phyloP scores from a whole-genome alignment of 1,139 yeast genomes.

The Hemisphaericaspora subhashii region DNA sequence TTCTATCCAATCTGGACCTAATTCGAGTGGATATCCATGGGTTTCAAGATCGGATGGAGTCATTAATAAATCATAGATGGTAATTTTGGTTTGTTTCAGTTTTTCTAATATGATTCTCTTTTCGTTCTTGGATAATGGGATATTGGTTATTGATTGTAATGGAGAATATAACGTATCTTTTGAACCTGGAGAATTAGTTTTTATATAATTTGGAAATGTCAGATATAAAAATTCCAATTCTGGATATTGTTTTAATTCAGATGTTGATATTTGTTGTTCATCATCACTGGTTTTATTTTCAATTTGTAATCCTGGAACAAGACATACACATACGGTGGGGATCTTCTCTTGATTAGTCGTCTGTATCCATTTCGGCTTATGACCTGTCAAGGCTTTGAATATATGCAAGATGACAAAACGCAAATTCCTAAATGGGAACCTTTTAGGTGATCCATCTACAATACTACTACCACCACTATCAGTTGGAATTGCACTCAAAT shows the following conservation, averaged over 20 bases:
- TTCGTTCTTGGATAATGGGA: slow-evolving; percentile 58
- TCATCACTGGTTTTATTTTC: slow-evolving; percentile 36
- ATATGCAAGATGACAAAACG: slow-evolving; percentile 54
- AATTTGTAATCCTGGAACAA: slow-evolving; percentile 66
- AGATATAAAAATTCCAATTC: slow-evolving; percentile 38
- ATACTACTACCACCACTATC: slow-evolving; percentile 7
- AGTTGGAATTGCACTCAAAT: slow-evolving; percentile 1
- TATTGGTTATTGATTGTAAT: slow-evolving; percentile 53
- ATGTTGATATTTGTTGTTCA: slow-evolving; percentile 9
- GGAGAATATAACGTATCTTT: slow-evolving; percentile 56
- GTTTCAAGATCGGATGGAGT: slow-evolving; percentile 42
- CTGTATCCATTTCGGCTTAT: slow-evolving; percentile 33
- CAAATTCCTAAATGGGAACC: slow-evolving; percentile 41
- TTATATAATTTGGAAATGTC: slow-evolving; percentile 41
- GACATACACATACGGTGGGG: slow-evolving; percentile 56
- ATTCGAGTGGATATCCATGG: slow-evolving; percentile 55
- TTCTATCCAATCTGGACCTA: slow-evolving; percentile 51
- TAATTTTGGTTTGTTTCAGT: slow-evolving; percentile 40
- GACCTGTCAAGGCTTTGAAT: slow-evolving; percentile 34
- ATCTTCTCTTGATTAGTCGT: slow-evolving; percentile 22
- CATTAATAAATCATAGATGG: slow-evolving; percentile 56
- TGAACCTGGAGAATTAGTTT: slow-evolving; percentile 61
- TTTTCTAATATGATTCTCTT: slow-evolving; percentile 34
- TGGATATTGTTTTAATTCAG: slow-evolving; percentile 11
- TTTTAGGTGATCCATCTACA: slow-evolving; percentile 15